Evolutionary conservation across 1,284 basidiomycete species (phyloP).

Genomic region (Schizophyllum amplum): DNA sequence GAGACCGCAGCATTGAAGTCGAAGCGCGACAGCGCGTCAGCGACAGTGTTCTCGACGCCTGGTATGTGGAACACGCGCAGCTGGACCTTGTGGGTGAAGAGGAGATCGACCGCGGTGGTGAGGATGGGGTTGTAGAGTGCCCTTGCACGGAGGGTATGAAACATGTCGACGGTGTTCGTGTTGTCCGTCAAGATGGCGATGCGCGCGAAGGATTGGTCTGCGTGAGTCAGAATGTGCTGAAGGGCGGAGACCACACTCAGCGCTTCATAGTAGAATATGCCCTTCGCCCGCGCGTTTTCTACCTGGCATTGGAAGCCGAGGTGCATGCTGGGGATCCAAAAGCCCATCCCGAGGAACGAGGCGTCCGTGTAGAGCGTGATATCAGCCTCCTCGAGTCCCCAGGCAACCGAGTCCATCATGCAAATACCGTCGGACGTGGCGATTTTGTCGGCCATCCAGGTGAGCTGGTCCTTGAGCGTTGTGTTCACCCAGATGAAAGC

Average conservation of each 20-base stretch:
- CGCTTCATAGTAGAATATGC: conserved; percentile 26
- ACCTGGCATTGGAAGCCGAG: conserved; percentile 20
- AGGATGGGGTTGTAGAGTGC: conserved; percentile 25
- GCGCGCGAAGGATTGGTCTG: neutral
- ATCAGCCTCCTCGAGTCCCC: conserved; percentile 17
- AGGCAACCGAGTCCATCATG: conserved; percentile 20
- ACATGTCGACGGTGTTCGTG: conserved; percentile 25
- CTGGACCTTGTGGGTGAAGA: conserved; percentile 17
- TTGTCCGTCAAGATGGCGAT: conserved; percentile 26
- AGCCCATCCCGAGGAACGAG: neutral
- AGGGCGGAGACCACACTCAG: conserved; percentile 18
- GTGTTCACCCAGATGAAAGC: conserved; percentile 19
- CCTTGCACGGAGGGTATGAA: conserved; percentile 19
- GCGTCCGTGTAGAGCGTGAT: conserved; percentile 12
- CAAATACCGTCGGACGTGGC: conserved; percentile 16
- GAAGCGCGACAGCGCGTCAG: conserved; percentile 15
- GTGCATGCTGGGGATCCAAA: conserved; percentile 1
- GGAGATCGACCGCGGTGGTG: conserved; percentile 16
- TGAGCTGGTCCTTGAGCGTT: conserved; percentile 17
- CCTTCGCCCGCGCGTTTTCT: conserved; percentile 3
- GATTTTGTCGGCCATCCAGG: conserved; percentile 25
- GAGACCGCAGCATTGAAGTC: neutral
- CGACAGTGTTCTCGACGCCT: conserved; percentile 13
- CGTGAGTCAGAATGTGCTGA: neutral
- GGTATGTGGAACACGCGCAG: conserved; percentile 5